Conservation (phyloP, 2,329 filamentous ascomycete species). For the Aspergillus sojae region DNA sequence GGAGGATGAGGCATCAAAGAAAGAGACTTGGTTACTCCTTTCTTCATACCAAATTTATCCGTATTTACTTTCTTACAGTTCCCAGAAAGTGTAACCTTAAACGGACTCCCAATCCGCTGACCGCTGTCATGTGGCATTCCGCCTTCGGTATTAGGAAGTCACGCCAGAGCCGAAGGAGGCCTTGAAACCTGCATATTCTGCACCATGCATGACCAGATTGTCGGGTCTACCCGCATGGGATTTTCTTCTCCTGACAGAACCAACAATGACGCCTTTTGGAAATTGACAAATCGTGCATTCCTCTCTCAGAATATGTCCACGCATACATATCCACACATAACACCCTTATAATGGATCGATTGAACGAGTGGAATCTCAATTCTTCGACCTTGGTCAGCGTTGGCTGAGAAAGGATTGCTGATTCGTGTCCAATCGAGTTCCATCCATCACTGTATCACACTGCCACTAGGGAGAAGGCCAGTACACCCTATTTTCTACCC, state of each 20-base stretch:
- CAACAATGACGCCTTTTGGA: neutral
- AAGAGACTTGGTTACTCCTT: neutral
- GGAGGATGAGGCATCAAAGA: neutral
- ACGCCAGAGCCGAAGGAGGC: neutral
- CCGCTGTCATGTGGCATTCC: constrained; percentile 2
- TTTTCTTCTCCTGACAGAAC: neutral
- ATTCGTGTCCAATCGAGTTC: neutral
- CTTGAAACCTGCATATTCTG: neutral
- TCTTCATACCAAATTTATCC: too few relatives aligned
- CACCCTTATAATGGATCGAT: neutral
- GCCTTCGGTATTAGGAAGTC: constrained; percentile 1
- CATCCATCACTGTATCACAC: neutral
- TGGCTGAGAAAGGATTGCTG: neutral
- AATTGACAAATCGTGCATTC: neutral
- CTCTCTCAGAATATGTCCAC: neutral
- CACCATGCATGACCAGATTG: constrained; percentile 20
- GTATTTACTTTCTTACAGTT: neutral
- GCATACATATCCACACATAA: neutral
- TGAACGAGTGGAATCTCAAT: neutral
- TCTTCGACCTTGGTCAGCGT: neutral
- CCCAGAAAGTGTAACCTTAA: neutral
- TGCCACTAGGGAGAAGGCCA: neutral
- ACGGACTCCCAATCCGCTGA: neutral
- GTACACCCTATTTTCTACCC: neutral
- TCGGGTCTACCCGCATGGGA: constrained; percentile 21